Conservation (phyloP, 257 asterid species). For the Nicotiana attenuata region DNA sequence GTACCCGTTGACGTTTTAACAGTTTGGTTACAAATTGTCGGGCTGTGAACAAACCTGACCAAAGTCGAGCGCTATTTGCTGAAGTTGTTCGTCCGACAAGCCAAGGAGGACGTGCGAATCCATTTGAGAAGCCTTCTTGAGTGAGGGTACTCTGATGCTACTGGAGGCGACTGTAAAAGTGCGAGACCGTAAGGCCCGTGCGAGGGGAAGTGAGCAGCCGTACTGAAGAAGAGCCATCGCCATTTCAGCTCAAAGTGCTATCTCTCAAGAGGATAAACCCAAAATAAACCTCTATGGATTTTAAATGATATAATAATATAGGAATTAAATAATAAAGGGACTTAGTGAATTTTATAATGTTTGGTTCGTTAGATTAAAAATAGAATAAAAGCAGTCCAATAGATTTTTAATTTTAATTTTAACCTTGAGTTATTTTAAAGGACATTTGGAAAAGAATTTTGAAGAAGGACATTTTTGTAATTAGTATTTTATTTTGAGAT, state of each 20-base stretch:
- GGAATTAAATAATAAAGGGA: too few relatives aligned
- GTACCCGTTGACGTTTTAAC: not conserved
- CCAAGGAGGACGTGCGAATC: constrained; percentile 70
- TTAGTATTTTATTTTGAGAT: too few relatives aligned
- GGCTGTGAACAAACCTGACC: constrained; percentile 44
- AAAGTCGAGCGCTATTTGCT: constrained; percentile 62
- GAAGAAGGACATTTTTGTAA: too few relatives aligned
- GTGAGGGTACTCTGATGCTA: constrained; percentile 33
- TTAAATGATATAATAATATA: too few relatives aligned
- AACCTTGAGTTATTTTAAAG: too few relatives aligned
- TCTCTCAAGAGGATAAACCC: constrained; percentile 4
- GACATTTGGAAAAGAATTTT: too few relatives aligned
- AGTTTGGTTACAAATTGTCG: not conserved
- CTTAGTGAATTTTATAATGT: too few relatives aligned
- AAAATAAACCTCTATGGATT: not conserved
- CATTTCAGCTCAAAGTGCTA: not conserved
- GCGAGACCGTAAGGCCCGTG: constrained; percentile 43
- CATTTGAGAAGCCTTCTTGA: constrained; percentile 22
- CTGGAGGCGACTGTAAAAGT: constrained; percentile 37
- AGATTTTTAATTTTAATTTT: too few relatives aligned
- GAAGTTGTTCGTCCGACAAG: constrained; percentile 74
- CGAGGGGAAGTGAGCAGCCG: constrained; percentile 29
- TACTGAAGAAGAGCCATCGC: constrained; percentile 52
- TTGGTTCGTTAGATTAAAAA: too few relatives aligned
- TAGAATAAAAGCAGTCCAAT: too few relatives aligned